Evolutionary conservation across 2,329 filamentous ascomycete genomes (phyloP), one percentile per base, ranked within the genome.

Genomic region (Rutstroemia sp.): DNA sequence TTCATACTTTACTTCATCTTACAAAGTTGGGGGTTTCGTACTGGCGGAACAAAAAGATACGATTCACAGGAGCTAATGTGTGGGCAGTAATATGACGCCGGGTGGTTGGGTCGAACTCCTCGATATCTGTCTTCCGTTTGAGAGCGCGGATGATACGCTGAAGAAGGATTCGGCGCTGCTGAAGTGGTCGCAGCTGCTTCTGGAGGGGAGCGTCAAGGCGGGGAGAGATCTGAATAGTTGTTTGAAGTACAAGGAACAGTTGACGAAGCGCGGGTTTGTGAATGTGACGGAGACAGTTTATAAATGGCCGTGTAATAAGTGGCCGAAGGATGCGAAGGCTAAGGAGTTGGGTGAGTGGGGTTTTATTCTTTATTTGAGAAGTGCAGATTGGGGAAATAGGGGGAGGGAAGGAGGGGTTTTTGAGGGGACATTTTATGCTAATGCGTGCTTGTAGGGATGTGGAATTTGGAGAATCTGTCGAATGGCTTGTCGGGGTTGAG

Each of bases 301-400:
- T 45, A 66, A 64, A 44, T 56, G 54, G 48, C 54, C 54, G 2
- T 25, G 25, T 2, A 56, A 56, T 5, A 52, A 8, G 10, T 56
- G 54, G 54, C 54, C 54, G 2, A 56, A 50, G 7, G 21, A 58
- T 61, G 10, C 30, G 1, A 74, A 75, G 54, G 69, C 71, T 7
- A 67, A 78, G 51, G 79, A 79, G 66, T 73, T 74, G 48, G 77
- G 21, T 76, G 77, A 52, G 67, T 79, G 45, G 66, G 75, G 3
- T 74, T 78, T 57, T 76, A n/a, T 18, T 49, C 18, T 49, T n/a
- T 9, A 14, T n/a, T 46, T 38, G 16, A 30, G 8, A 19, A 4
- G 14, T 4, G 27, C 7, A 6, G 14, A 16, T 19, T 10, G 5
- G 23, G 25, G 12, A n/a, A n/a, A 7, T 8, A 1, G 12, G 4